phyloP scores from a whole-genome alignment of 441 rosid genomes.

The Gossypium armourianum region DNA sequence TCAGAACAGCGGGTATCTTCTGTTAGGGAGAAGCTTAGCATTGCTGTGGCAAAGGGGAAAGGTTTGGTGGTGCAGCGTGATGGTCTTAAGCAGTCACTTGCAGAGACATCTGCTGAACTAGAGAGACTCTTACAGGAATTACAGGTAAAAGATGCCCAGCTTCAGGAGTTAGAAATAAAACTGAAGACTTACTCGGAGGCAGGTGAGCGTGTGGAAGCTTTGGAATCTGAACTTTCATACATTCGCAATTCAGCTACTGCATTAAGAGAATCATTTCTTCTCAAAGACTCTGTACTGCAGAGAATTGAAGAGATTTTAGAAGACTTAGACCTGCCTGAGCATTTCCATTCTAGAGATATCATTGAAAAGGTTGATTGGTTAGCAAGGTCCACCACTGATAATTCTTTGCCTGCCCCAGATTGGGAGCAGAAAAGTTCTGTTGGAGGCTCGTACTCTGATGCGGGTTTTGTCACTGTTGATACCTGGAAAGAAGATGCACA shows the following conservation, averaged over 20 bases:
- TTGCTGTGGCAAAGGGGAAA: slow-evolving; percentile 97
- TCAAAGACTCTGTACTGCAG: slow-evolving; percentile 91
- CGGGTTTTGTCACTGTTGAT: slow-evolving; percentile 58
- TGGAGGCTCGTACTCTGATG: slow-evolving; percentile 55
- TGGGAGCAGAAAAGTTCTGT: slow-evolving; percentile 74
- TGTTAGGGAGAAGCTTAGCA: slow-evolving; percentile 87
- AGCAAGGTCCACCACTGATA: slow-evolving; percentile 66
- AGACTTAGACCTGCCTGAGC: slow-evolving; percentile 85
- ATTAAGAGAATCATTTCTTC: slow-evolving; percentile 91
- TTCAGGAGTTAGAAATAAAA: slow-evolving; percentile 68
- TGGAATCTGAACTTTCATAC: slow-evolving; percentile 95
- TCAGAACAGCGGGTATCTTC: slow-evolving; percentile 83
- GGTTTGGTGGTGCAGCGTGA: slow-evolving; percentile 86
- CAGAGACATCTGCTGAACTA: slow-evolving; percentile 64
- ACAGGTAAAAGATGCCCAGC: slow-evolving; percentile 56
- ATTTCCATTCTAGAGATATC: slow-evolving; percentile 79
- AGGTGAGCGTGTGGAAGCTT: slow-evolving; percentile 87
- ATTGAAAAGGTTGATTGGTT: slow-evolving; percentile 94
- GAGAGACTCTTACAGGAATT: slow-evolving; percentile 73
- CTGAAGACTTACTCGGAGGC: slow-evolving; percentile 74
- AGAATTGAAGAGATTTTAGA: slow-evolving; percentile 92
- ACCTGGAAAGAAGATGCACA: slow-evolving; percentile 78
- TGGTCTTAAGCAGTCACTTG: slow-evolving; percentile 61
- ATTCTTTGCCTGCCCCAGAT: slow-evolving; percentile 48
- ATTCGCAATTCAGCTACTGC: slow-evolving; percentile 98